Evolutionary conservation across 2,329 filamentous ascomycete genomes (phyloP), one percentile per base, ranked within the genome.

Genomic region (Dothistroma pini): DNA sequence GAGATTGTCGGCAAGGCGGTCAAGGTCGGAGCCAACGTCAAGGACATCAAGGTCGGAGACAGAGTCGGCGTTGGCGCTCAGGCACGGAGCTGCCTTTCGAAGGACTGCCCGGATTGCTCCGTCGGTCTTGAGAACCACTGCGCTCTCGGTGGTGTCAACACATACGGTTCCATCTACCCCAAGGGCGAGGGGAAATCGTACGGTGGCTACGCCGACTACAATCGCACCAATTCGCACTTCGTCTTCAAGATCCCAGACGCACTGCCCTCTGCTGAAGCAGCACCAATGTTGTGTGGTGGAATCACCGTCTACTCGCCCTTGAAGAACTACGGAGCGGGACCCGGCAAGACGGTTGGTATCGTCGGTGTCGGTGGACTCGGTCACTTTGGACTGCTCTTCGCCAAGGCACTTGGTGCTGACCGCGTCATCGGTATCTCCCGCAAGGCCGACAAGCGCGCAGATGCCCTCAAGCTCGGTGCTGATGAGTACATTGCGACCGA

Each of bases 281-380:
- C 88, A 1, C 89, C 89, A 1, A 84, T 93, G 77, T 81, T 93
- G 22, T 93, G 90, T 71, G 90, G 86, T 1, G 90, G 90, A 1
- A 81, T 93, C 57, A 93, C 90, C 0, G 83, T 87, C 0, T 95
- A 84, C 72, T 83, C 83, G 4, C 90, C 90, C 0, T 75, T 93
- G 14, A 82, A 83, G 54, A 81, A 86, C 22, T 85, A 89, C 38
- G 85, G 84, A 1, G 81, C 84, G 32, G 89, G 89, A 0, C 86
- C 87, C 0, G 89, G 89, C 9, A 90, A 89, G 74, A 80, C 25
- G 1, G 87, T 93, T 0, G 90, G 86, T 0, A 83, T 93, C 57
- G 79, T 91, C 11, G 89, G 89, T 9, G 79, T 92, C 88, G 63
- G 57, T 16, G 60, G 60, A 11, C 44, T 62, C n/a, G 65, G 68